Percentiles rank a stretch among this genome's conserved stretches.
phyloP scores from a whole-genome alignment of 805 yeast genomes.

The Ogataea neopini region DNA sequence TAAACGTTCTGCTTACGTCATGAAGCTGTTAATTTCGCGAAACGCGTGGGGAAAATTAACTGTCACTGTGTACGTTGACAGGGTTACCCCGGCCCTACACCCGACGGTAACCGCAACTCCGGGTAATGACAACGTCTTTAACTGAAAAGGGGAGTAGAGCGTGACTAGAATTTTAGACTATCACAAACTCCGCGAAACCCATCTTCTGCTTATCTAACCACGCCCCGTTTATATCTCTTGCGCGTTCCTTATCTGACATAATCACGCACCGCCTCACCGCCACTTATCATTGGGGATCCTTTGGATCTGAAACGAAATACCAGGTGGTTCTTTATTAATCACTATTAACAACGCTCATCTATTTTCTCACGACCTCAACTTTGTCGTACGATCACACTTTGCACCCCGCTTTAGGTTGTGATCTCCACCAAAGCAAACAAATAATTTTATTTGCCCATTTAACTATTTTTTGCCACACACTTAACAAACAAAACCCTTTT shows the following conservation, averaged over 20 bases:
- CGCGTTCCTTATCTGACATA: slow-evolving; percentile 1
- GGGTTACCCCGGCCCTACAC: too few species aligned
- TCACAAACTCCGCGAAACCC: too few species aligned
- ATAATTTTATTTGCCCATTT: background rate
- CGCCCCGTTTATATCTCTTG: background rate
- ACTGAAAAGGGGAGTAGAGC: background rate
- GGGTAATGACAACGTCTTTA: slow-evolving; percentile 3
- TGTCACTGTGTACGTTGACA: too few species aligned
- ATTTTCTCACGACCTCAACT: too few species aligned
- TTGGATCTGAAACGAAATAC: background rate
- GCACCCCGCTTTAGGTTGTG: background rate
- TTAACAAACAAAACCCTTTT: background rate
- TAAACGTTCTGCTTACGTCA: slow-evolving; percentile 3
- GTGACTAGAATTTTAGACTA: background rate
- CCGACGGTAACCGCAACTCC: slow-evolving; percentile 7
- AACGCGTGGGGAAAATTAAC: background rate
- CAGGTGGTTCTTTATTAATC: background rate
- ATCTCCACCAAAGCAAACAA: background rate
- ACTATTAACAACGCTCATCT: too few species aligned
- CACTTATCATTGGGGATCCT: too few species aligned
- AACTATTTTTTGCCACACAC: background rate
- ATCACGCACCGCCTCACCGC: slow-evolving; percentile 5
- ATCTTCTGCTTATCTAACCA: background rate
- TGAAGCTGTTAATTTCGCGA: background rate
- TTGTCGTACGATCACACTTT: background rate